phyloP scores from a whole-genome alignment of 176 grass and related monocot genomes.

The Avena atlantica region DNA sequence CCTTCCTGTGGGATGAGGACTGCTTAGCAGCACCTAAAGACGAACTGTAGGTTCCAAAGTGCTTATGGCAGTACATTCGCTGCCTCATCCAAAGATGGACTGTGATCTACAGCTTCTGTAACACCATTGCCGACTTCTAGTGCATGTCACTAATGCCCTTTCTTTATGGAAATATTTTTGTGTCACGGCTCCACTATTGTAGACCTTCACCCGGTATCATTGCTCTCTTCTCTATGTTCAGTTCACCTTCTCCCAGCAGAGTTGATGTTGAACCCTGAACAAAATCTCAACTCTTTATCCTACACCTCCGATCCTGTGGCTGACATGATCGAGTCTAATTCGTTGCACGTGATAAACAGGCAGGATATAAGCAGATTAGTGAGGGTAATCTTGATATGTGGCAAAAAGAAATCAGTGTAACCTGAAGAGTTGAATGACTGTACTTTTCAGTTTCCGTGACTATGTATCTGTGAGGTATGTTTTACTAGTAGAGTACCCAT shows the following conservation, averaged over 20 bases:
- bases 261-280: neutral
- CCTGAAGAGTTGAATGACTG: neutral
- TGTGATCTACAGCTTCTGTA: neutral
- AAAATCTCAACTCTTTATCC: neutral
- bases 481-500: too few species aligned
- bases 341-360: neutral
- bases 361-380: neutral
- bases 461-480: neutral
- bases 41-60: conserved; percentile 60
- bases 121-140: neutral
- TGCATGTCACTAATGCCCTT: conserved; percentile 30
- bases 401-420: neutral
- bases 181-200: neutral
- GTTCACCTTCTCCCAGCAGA: neutral
- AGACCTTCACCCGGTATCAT: neutral
- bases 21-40: conserved; percentile 71
- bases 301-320: neutral
- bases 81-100: neutral
- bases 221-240: conserved; percentile 21
- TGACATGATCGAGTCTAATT: neutral
- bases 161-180: neutral
- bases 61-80: neutral
- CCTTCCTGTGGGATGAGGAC: conserved; percentile 82
- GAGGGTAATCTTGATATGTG: neutral
- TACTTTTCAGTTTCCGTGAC: neutral